phyloP scores from a whole-genome alignment of 345 rosid species.

The Carallia pectinifolia region DNA sequence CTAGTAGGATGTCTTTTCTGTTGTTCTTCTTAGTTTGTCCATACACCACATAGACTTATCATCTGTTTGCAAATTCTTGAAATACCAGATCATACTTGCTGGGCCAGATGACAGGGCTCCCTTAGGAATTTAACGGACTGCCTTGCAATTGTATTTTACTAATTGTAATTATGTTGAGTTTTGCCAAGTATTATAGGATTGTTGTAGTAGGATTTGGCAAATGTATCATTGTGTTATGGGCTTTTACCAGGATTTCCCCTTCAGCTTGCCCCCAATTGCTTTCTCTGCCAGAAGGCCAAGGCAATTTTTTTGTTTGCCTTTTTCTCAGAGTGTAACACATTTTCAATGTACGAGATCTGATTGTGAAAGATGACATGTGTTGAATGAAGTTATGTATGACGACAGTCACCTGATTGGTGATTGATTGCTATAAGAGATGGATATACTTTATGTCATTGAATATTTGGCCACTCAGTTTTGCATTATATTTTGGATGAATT shows the following conservation, averaged over 20 bases:
- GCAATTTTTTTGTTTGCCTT: conserved; percentile 42
- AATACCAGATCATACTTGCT: conserved; percentile 51
- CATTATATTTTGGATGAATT: background rate
- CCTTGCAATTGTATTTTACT: conserved; percentile 5
- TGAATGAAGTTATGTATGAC: conserved; percentile 10
- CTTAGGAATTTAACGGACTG: conserved; percentile 26
- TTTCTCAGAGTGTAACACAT: conserved; percentile 28
- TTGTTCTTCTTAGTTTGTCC: background rate
- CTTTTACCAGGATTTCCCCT: conserved; percentile 15
- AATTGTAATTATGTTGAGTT: conserved; percentile 43
- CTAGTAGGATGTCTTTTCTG: background rate
- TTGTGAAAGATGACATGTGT: conserved; percentile 6
- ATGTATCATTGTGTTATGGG: conserved; percentile 18
- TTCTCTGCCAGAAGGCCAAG: conserved; percentile 22
- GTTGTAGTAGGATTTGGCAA: conserved; percentile 28
- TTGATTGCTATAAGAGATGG: conserved; percentile 6
- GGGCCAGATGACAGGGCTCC: conserved; percentile 63
- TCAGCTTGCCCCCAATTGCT: background rate
- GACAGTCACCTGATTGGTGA: conserved; percentile 1
- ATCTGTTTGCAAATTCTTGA: background rate
- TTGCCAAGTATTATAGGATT: conserved; percentile 36
- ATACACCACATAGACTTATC: background rate
- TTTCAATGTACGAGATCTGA: background rate
- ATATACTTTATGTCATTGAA: background rate
- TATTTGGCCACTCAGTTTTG: background rate